phyloP scores from a whole-genome alignment of 2,329 filamentous ascomycete genomes.

The Colletotrichum sp. region DNA sequence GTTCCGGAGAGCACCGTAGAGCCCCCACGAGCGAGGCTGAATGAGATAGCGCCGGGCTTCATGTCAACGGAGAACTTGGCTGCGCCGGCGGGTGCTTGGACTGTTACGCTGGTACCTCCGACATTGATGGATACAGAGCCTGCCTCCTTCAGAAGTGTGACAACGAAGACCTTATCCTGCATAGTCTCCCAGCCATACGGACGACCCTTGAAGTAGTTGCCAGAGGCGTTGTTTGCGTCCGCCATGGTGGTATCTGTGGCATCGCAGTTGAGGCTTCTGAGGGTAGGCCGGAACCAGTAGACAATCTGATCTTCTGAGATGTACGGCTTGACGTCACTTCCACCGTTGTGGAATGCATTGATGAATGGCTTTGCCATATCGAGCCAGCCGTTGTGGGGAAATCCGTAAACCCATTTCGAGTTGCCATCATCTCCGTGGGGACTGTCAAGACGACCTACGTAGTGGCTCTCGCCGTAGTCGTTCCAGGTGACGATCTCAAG shows the following conservation, averaged over 20 bases:
- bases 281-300: slow-evolving; percentile 62
- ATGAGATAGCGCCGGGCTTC: slow-evolving; percentile 51
- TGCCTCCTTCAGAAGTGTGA: slow-evolving; percentile 51
- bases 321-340: slow-evolving; percentile 40
- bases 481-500: slow-evolving; percentile 51
- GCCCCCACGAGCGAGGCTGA: slow-evolving; percentile 46
- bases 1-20: slow-evolving; percentile 47
- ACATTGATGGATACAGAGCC: slow-evolving; percentile 50
- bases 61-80: slow-evolving; percentile 49
- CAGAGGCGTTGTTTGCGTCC: slow-evolving; percentile 46
- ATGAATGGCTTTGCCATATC: slow-evolving; percentile 60
- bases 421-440: slow-evolving; percentile 46
- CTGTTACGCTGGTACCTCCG: slow-evolving; percentile 45
- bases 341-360: slow-evolving; percentile 54
- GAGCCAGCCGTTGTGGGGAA: slow-evolving; percentile 56
- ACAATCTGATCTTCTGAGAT: slow-evolving; percentile 55
- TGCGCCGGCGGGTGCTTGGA: slow-evolving; percentile 50
- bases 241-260: slow-evolving; percentile 55
- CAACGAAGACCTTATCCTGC: slow-evolving; percentile 55
- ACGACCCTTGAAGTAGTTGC: slow-evolving; percentile 57
- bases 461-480: slow-evolving; percentile 61
- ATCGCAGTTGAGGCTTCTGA: slow-evolving; percentile 51
- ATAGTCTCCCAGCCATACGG: slow-evolving; percentile 55
- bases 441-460: slow-evolving; percentile 52
- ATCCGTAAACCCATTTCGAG: slow-evolving; percentile 52